Conservation (phyloP, 495 filamentous ascomycete genomes). For the Annulohypoxylon maeteangense region DNA sequence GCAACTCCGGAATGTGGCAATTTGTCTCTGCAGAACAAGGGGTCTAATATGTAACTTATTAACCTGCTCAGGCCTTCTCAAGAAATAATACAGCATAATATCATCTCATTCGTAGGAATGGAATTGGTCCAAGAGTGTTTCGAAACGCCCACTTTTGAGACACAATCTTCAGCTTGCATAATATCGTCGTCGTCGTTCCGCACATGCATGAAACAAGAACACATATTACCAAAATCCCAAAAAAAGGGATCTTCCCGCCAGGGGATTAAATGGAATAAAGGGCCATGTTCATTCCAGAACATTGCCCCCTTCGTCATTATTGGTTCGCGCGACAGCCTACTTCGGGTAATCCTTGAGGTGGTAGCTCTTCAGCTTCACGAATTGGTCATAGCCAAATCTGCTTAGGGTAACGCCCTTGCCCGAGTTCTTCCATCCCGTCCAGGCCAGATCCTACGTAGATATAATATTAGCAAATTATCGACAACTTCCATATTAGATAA, state of each 20-base stretch:
- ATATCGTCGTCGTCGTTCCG: slow-evolving; percentile 11
- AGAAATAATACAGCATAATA: slow-evolving; percentile 5
- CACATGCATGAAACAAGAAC: slow-evolving; percentile 38
- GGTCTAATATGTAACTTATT: slow-evolving; percentile 3
- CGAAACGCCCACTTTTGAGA: slow-evolving; percentile 38
- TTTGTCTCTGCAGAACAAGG: slow-evolving; percentile 28
- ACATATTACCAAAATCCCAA: slow-evolving; percentile 31
- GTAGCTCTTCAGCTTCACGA: slow-evolving; percentile 94
- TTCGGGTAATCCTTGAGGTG: slow-evolving; percentile 91
- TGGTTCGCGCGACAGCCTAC: slow-evolving; percentile 46
- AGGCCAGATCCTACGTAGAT: slow-evolving; percentile 82
- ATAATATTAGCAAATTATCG: slow-evolving; percentile 31
- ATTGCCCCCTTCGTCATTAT: slow-evolving; percentile 12
- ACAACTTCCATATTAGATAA: slow-evolving; percentile 36
- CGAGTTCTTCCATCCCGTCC: slow-evolving; percentile 98
- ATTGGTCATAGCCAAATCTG: slow-evolving; percentile 91
- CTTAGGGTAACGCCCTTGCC: slow-evolving; percentile 91
- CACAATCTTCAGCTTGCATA: slow-evolving; percentile 41
- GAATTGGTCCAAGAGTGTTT: slow-evolving; percentile 38
- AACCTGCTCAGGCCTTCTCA: slow-evolving; percentile 19
- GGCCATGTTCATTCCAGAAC: slow-evolving; percentile 23
- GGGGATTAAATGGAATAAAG: not conserved
- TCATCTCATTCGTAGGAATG: slow-evolving; percentile 21
- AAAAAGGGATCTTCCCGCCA: slow-evolving; percentile 21
- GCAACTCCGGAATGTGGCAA: slow-evolving; percentile 42